Evolutionary conservation across 768 basidiomycete species (phyloP).

Genomic region (Agrocybe pediades): DNA sequence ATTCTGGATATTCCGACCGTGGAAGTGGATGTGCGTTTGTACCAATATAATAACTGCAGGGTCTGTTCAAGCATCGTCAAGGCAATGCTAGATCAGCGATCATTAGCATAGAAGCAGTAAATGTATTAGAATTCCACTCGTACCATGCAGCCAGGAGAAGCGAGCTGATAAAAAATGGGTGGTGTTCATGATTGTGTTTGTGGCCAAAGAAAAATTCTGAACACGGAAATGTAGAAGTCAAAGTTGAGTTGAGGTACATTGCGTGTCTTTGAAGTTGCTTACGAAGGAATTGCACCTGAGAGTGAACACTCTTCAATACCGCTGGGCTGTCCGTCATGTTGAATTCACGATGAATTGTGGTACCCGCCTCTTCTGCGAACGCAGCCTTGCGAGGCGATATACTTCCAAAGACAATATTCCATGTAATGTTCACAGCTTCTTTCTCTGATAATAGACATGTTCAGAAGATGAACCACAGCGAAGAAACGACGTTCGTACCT

Average conservation of each 20-base stretch:
- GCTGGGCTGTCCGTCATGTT: constrained; percentile 22
- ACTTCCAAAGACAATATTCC: constrained; percentile 33
- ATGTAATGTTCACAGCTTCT: constrained; percentile 29
- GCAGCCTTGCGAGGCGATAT: constrained; percentile 21
- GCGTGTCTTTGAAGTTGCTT: background rate
- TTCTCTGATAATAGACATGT: background rate
- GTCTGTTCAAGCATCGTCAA: constrained; percentile 14
- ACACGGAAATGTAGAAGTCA: too few relatives aligned
- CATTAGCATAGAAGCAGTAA: too few relatives aligned
- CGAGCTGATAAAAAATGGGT: too few relatives aligned
- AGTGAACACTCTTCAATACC: constrained; percentile 18
- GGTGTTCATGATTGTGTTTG: too few relatives aligned
- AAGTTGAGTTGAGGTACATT: too few relatives aligned
- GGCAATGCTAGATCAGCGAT: background rate
- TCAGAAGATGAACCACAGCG: background rate
- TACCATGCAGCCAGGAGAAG: too few relatives aligned
- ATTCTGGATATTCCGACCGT: constrained; percentile 30
- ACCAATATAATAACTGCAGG: constrained; percentile 30
- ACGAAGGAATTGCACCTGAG: constrained; percentile 24
- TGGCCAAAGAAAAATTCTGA: too few relatives aligned
- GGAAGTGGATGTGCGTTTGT: constrained; percentile 31
- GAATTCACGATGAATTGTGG: background rate
- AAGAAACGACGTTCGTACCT: background rate
- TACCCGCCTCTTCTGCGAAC: constrained; percentile 7
- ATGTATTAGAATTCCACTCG: constrained; percentile 14